Evolutionary conservation across 2,329 filamentous ascomycete genomes (phyloP), one percentile per base, ranked within the genome.

Genomic region (Rutstroemia sp.): DNA sequence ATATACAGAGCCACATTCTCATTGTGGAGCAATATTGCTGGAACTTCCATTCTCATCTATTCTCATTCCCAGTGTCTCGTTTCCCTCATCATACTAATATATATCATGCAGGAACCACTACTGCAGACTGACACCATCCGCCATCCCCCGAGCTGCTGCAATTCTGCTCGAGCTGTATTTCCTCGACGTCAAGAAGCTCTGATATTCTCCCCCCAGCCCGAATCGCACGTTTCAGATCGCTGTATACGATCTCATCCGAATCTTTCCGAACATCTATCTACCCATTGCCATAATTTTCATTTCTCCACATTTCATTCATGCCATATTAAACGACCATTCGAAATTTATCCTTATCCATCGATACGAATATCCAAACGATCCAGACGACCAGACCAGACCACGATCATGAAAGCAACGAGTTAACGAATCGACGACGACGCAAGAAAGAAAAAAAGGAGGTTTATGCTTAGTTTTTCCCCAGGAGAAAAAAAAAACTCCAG

Each of bases 81-180:
- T 9, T 47, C 19, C 18, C 27, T 10, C 27, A 30, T 10, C 27
- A 30, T 7, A 12, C 21, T 21, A 38, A 56, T 44, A 41, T 42
- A 10, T n/a, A 12, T n/a, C 27, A 5, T 6, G 53, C 45, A 69
- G 67, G 38, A 67, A 65, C 38, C 67, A 69, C 44, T 68, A 61
- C 39, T 66, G 63, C 57, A 66, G 57, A 52, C 55, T 69, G 5
- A 60, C 64, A 5, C 61, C 62, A 3, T 66, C 64, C 5, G 41
- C 56, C 4, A 49, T 65, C 0, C 66, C 67, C 1, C 38, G 65
- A 38, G 49, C 60, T 9, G 62, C 58, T 1, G 63, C 62, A 19
- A 64, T 69, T 18, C 48, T 69, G 4, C 59, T 68, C 16, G 65
- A 69, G 30, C 42, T 68, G 14, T 68, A 69, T 57, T 69, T 69